phyloP scores from a whole-genome alignment of 805 yeast species.

The Metschnikowia vanudenii region DNA sequence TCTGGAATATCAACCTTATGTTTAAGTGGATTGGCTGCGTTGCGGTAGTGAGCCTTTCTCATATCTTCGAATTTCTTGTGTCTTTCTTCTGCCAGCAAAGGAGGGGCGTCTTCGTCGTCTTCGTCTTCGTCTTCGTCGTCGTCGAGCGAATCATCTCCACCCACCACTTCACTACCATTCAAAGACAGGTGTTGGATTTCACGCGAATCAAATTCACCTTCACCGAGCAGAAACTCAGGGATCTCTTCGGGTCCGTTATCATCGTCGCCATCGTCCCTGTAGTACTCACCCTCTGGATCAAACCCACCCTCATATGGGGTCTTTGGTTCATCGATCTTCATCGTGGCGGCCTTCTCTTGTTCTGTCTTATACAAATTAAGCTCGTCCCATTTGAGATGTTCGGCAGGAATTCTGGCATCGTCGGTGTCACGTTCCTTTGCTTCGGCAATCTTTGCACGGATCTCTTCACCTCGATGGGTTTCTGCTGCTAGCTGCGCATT shows the following conservation, averaged over 20 bases:
- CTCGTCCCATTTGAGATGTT: slow-evolving; percentile 82
- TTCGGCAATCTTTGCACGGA: slow-evolving; percentile 46
- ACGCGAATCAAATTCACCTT: slow-evolving; percentile 45
- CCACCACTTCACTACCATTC: slow-evolving; percentile 41
- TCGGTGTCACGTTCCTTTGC: slow-evolving; percentile 26
- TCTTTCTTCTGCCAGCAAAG: slow-evolving; percentile 53
- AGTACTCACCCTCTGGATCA: slow-evolving; percentile 77
- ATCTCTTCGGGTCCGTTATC: slow-evolving; percentile 34
- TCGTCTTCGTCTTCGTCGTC: slow-evolving; percentile 31
- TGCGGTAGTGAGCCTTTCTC: slow-evolving; percentile 77
- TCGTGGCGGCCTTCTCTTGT: slow-evolving; percentile 67
- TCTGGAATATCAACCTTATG: slow-evolving; percentile 20
- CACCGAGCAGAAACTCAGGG: slow-evolving; percentile 57
- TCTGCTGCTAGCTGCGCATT: slow-evolving; percentile 57
- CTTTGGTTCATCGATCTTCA: slow-evolving; percentile 92
- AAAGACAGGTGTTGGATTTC: slow-evolving; percentile 27
- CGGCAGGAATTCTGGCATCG: slow-evolving; percentile 1
- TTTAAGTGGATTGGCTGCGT: slow-evolving; percentile 49
- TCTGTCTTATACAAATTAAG: slow-evolving; percentile 70
- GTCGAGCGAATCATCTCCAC: slow-evolving; percentile 20
- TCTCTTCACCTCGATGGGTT: slow-evolving; percentile 41
- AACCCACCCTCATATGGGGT: slow-evolving; percentile 93
- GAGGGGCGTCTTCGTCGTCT: slow-evolving; percentile 38
- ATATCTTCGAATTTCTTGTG: slow-evolving; percentile 71
- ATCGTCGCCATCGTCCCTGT: slow-evolving; percentile 65